Evolutionary conservation across 2,329 filamentous ascomycete species (phyloP).

Genomic region (Byssochlamys sp.): DNA sequence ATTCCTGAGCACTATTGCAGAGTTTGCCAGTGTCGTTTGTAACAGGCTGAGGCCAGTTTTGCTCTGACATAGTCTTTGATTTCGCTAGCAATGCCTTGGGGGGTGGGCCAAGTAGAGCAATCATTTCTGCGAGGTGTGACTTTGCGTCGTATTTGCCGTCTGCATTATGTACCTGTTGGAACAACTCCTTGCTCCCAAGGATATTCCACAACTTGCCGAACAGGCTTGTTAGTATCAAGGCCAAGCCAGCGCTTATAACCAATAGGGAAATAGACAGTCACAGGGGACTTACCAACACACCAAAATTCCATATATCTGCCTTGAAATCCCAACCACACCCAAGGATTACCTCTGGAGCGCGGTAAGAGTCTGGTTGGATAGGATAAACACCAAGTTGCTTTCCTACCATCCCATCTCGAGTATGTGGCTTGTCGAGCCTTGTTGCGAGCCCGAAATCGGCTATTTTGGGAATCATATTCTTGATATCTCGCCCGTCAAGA

Average conservation of each 20-base stretch:
- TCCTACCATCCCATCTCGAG: neutral
- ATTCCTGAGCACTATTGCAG: neutral
- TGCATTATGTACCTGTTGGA: neutral
- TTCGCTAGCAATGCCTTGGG: neutral
- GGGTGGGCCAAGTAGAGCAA: neutral
- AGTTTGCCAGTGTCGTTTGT: neutral
- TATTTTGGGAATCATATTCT: slow-evolving; percentile 12
- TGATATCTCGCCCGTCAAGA: slow-evolving; percentile 8
- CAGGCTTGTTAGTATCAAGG: neutral
- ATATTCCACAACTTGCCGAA: neutral
- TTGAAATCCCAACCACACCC: neutral
- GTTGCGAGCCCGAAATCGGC: slow-evolving; percentile 12
- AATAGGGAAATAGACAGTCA: neutral
- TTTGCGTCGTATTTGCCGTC: neutral
- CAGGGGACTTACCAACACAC: neutral
- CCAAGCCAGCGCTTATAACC: neutral
- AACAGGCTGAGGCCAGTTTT: neutral
- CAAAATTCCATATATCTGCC: slow-evolving; percentile 3
- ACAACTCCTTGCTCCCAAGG: neutral
- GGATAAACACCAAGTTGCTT: neutral
- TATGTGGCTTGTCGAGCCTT: neutral
- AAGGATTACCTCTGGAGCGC: neutral
- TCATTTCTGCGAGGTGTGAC: neutral
- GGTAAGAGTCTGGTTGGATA: neutral
- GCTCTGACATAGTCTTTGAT: neutral